Percentiles rank a stretch among this genome's conserved stretches.
Evolutionary conservation across 768 basidiomycete genomes (phyloP).

Genomic region (Calvatia gigantea): DNA sequence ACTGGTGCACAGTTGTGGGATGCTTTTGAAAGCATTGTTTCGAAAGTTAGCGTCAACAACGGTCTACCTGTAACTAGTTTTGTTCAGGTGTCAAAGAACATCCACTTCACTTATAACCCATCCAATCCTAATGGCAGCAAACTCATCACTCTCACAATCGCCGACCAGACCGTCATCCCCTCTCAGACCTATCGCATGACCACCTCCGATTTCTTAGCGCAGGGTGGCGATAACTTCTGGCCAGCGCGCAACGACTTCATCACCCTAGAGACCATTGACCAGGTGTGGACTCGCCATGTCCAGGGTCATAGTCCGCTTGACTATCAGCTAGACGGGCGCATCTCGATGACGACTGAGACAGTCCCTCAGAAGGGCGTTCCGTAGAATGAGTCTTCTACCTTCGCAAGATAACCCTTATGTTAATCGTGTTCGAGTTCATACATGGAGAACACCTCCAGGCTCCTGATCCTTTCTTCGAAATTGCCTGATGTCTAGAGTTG

Average conservation of each 20-base stretch:
- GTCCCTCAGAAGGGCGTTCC: slow-evolving; percentile 20
- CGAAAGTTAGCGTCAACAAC: slow-evolving; percentile 25
- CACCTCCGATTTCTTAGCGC: slow-evolving; percentile 31
- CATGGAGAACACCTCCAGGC: slow-evolving; percentile 7
- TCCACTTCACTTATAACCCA: slow-evolving; percentile 31
- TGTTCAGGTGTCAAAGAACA: slow-evolving; percentile 36
- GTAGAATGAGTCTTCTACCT: background rate
- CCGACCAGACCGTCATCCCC: slow-evolving; percentile 22
- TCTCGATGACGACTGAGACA: slow-evolving; percentile 20
- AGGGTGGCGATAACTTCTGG: slow-evolving; percentile 35
- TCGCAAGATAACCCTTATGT: background rate
- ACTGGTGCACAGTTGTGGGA: slow-evolving; percentile 39
- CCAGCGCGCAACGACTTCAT: slow-evolving; percentile 21
- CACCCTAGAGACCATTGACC: slow-evolving; percentile 30
- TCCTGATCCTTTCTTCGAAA: slow-evolving; percentile 5
- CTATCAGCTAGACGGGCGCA: slow-evolving; percentile 22
- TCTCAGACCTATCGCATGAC: slow-evolving; percentile 26
- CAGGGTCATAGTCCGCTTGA: slow-evolving; percentile 20
- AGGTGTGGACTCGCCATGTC: slow-evolving; percentile 29
- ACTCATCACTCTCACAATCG: slow-evolving; percentile 27
- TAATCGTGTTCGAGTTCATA: background rate
- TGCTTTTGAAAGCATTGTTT: slow-evolving; percentile 37
- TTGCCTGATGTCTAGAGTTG: background rate
- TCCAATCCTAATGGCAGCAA: slow-evolving; percentile 23
- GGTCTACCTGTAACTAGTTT: slow-evolving; percentile 33